Evolutionary conservation across 208 protist species (phyloP).

Genomic region (Leishmania martiniquensis): DNA sequence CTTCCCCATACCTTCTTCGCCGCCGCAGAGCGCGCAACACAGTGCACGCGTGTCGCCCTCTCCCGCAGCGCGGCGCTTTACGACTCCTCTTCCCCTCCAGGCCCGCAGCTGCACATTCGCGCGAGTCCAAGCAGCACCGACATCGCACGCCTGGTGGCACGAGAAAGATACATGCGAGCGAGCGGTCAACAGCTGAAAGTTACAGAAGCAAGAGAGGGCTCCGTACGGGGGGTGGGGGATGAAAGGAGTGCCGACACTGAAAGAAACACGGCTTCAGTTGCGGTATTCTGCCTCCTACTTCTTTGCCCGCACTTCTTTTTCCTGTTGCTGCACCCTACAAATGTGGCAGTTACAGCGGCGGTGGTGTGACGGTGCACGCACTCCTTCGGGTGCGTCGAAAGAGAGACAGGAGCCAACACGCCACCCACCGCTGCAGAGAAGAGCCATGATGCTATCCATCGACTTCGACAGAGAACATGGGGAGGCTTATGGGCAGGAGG

Average conservation of each 20-base stretch:
- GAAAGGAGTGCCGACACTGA: not conserved
- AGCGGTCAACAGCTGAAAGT: not conserved
- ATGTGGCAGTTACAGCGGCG: not conserved
- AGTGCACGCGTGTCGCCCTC: not conserved
- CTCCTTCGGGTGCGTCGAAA: not conserved
- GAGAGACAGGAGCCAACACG: not conserved
- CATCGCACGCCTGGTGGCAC: not conserved
- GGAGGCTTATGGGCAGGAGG: not conserved
- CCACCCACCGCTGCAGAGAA: not conserved
- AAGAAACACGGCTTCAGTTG: not conserved
- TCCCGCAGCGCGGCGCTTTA: not conserved
- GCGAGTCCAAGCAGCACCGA: not conserved
- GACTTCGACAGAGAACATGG: not conserved
- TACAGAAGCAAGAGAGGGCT: not conserved
- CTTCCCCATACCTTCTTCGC: not conserved
- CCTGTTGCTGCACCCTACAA: not conserved
- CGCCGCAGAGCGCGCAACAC: not conserved
- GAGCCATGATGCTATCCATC: not conserved
- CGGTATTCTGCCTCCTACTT: constrained; percentile 8
- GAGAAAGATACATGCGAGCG: not conserved
- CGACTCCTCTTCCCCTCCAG: not conserved
- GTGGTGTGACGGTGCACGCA: not conserved
- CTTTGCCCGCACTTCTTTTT: not conserved
- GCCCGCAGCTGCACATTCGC: not conserved
- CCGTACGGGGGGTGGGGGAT: not conserved